These are phyloP conservation scores for Discostella pseudostelligera DNA, from an alignment of 108 stramenopile genomes.

Conservation along the genomic window DNA sequence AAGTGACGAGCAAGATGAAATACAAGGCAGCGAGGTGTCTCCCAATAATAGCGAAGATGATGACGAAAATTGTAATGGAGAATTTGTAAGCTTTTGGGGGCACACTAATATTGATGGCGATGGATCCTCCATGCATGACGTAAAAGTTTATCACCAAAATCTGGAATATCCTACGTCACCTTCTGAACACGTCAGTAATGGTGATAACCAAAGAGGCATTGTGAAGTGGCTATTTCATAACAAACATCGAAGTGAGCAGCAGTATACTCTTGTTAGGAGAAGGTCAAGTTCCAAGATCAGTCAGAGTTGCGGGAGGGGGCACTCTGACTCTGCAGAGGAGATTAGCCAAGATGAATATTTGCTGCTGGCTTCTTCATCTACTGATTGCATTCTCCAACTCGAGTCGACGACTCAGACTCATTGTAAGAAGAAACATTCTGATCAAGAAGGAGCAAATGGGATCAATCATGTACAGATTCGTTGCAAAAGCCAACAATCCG, in stretches of 20 bases:
- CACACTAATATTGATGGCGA: neutral
- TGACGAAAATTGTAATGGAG: neutral
- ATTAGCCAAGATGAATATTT: neutral
- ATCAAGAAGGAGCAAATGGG: neutral
- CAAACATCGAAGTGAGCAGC: no score
- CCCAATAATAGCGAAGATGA: neutral
- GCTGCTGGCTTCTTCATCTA: neutral
- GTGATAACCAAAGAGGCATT: neutral
- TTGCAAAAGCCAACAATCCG: neutral
- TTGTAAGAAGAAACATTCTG: neutral
- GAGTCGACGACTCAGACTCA: no score
- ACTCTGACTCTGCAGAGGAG: neutral
- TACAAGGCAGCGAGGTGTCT: no score
- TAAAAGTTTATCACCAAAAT: constrained; percentile 1
- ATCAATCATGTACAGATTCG: neutral
- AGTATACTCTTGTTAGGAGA: no score
- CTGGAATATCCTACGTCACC: constrained; percentile 9
- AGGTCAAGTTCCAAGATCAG: no score
- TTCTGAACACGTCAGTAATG: neutral
- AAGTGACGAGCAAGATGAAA: neutral
- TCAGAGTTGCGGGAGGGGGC: no score
- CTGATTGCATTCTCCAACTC: no score
- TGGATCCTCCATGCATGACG: constrained; percentile 1
- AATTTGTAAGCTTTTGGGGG: constrained; percentile 1
- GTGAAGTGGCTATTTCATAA: neutral